Percentiles rank a stretch among this genome's conserved stretches.
Evolutionary conservation across 1,139 yeast species (phyloP).

Genomic region (Eremothecium gossypii): DNA sequence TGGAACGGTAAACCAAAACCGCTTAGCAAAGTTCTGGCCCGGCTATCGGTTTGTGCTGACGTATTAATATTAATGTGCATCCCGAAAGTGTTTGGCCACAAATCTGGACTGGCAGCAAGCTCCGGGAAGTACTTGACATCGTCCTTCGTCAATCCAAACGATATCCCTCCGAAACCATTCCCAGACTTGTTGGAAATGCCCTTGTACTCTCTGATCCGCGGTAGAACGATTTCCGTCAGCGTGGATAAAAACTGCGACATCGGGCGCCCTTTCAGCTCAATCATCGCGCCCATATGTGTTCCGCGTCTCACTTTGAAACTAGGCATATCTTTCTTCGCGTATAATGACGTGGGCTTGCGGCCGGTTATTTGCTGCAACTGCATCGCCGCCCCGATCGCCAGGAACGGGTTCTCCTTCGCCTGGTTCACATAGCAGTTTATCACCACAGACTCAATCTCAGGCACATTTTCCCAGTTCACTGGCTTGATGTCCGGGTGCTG

Average conservation of each 20-base stretch:
- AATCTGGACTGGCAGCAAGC: constrained; percentile 80
- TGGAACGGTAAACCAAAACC: constrained; percentile 76
- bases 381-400: constrained; percentile 67
- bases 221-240: constrained; percentile 82
- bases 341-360: constrained; percentile 64
- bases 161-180: constrained; percentile 74
- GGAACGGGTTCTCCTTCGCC: constrained; percentile 64
- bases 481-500: constrained; percentile 68
- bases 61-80: constrained; percentile 81
- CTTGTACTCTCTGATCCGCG: constrained; percentile 79
- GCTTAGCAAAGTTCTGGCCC: constrained; percentile 81
- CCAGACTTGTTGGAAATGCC: constrained; percentile 76
- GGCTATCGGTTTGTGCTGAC: constrained; percentile 80
- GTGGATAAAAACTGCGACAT: constrained; percentile 83
- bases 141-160: constrained; percentile 74
- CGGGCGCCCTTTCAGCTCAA: constrained; percentile 66
- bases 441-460: constrained; percentile 54
- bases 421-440: constrained; percentile 71
- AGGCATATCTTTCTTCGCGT: constrained; percentile 71
- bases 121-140: constrained; percentile 86
- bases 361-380: constrained; percentile 93
- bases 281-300: constrained; percentile 86
- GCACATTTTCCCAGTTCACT: constrained; percentile 57
- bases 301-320: constrained; percentile 86
- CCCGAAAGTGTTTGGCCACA: constrained; percentile 83